These are phyloP conservation scores for Groenewaldozyma sp. DNA, from an alignment of 1,139 yeast genomes.

Conservation along the genomic window DNA sequence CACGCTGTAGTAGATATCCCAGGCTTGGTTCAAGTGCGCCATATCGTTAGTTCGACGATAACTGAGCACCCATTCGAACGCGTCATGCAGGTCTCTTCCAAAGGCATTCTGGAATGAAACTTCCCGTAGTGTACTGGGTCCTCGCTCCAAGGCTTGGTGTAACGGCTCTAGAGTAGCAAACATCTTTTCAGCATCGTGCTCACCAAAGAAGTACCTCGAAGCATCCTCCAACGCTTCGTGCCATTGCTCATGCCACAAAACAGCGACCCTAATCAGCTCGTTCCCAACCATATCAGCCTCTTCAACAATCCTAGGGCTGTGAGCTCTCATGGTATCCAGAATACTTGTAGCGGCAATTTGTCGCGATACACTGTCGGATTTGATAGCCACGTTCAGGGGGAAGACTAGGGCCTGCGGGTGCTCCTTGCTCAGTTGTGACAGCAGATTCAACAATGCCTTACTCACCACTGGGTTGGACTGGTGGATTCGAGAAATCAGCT, in stretches of 20 bases:
- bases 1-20: slow-evolving; percentile 94
- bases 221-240: slow-evolving; percentile 97
- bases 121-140: slow-evolving; percentile 90
- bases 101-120: slow-evolving; percentile 88
- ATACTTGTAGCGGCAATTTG: slow-evolving; percentile 88
- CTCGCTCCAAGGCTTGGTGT: slow-evolving; percentile 70
- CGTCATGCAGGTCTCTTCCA: slow-evolving; percentile 88
- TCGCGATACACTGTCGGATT: slow-evolving; percentile 82
- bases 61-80: slow-evolving; percentile 86
- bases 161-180: slow-evolving; percentile 83
- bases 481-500: slow-evolving; percentile 89
- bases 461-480: slow-evolving; percentile 87
- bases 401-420: slow-evolving; percentile 97
- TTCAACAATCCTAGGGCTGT: slow-evolving; percentile 74
- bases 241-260: slow-evolving; percentile 97
- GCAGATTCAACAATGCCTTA: slow-evolving; percentile 63
- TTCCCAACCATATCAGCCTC: slow-evolving; percentile 93
- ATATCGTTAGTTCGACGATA: slow-evolving; percentile 78
- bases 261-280: slow-evolving; percentile 90
- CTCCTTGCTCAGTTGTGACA: slow-evolving; percentile 84
- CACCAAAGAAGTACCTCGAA: slow-evolving; percentile 86
- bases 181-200: slow-evolving; percentile 92
- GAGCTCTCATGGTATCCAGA: slow-evolving; percentile 84
- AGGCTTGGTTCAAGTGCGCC: slow-evolving; percentile 87
- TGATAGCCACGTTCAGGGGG: slow-evolving; percentile 92